Percentiles rank a stretch among this genome's conserved stretches.
Evolutionary conservation across 805 yeast genomes (phyloP).

Genomic region (Candida saitoana): DNA sequence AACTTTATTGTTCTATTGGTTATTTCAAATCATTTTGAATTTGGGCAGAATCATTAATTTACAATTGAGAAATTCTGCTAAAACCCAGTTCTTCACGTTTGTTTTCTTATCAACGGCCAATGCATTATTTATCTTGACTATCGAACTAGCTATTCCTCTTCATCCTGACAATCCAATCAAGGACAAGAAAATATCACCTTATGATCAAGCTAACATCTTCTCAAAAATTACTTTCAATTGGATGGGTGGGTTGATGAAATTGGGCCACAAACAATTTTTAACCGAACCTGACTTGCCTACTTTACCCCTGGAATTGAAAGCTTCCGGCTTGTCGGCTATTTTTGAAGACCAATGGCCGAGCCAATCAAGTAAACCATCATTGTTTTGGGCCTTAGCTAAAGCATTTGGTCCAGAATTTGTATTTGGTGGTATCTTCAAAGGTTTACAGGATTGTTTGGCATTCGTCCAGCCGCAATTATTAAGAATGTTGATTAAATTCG

Average conservation of each 20-base stretch:
- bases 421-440: conserved; percentile 69
- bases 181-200: conserved; percentile 30
- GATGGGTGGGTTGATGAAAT: conserved; percentile 82
- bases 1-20: conserved; percentile 71
- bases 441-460: conserved; percentile 70
- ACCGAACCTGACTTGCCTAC: conserved; percentile 68
- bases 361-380: conserved; percentile 48
- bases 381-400: conserved; percentile 55
- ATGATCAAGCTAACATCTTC: conserved; percentile 63
- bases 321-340: conserved; percentile 46
- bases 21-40: conserved; percentile 48
- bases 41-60: conserved; percentile 41
- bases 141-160: conserved; percentile 43
- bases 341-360: conserved; percentile 60
- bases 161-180: conserved; percentile 22
- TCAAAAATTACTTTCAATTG: conserved; percentile 79
- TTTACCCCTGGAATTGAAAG: conserved; percentile 63
- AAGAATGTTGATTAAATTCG: conserved; percentile 26
- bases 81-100: conserved; percentile 18
- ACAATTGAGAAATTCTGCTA: conserved; percentile 29
- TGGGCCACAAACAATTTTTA: conserved; percentile 63
- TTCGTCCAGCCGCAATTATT: conserved; percentile 31
- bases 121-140: conserved; percentile 35
- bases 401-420: conserved; percentile 72
- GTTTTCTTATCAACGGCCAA: conserved; percentile 33